phyloP scores from a whole-genome alignment of 129 eudicot species.

The Scalesia atractyloides region DNA sequence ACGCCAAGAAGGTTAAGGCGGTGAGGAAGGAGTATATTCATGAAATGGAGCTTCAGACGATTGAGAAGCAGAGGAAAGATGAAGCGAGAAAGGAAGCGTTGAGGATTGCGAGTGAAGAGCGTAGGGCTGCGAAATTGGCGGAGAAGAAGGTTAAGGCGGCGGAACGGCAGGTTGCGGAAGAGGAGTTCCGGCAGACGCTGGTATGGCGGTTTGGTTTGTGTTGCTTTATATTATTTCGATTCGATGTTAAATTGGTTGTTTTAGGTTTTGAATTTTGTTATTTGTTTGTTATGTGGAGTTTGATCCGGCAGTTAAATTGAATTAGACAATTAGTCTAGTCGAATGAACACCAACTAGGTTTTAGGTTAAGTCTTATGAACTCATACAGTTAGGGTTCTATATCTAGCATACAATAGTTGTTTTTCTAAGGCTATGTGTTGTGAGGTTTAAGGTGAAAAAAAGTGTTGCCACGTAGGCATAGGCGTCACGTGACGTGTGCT shows the following conservation, averaged over 20 bases:
- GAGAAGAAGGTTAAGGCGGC: slow-evolving; percentile 66
- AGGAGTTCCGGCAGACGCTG: slow-evolving; percentile 66
- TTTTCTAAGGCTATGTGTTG: background rate
- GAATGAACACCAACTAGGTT: background rate
- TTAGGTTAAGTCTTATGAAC: slow-evolving; percentile 1
- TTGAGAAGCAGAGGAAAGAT: slow-evolving; percentile 61
- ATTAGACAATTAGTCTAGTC: background rate
- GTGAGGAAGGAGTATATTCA: slow-evolving; percentile 61
- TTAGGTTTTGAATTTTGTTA: background rate
- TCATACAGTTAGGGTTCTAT: slow-evolving; percentile 13
- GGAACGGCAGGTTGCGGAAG: slow-evolving; percentile 57
- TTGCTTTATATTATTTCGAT: background rate
- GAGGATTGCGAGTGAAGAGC: slow-evolving; percentile 61
- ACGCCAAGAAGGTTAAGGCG: slow-evolving; percentile 62
- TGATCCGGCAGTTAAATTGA: background rate
- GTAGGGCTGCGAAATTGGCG: slow-evolving; percentile 59
- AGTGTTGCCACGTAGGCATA: no score
- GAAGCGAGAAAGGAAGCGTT: slow-evolving; percentile 63
- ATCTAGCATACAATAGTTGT: background rate
- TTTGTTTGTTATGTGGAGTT: background rate
- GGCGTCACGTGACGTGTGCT: no score
- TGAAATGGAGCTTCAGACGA: slow-evolving; percentile 73
- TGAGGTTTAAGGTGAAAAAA: no score
- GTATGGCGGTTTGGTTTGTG: slow-evolving; percentile 34
- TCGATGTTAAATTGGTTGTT: background rate